Evolutionary conservation across 2,329 filamentous ascomycete genomes (phyloP).

Genomic region (Elsinoe perseae): DNA sequence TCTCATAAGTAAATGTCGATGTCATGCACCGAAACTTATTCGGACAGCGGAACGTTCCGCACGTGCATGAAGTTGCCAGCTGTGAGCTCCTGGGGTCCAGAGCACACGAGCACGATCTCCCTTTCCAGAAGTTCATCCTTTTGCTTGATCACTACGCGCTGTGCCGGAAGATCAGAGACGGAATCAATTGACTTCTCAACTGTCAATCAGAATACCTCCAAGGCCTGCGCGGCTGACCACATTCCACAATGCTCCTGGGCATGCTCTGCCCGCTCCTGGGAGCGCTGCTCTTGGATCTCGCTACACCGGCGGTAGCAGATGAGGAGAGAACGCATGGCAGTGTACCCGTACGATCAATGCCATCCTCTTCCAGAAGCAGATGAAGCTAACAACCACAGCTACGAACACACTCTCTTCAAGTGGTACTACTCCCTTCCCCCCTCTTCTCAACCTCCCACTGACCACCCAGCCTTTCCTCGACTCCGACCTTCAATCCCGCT

Average conservation of each 20-base stretch:
- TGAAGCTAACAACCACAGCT: constrained; percentile 19
- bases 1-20: background rate
- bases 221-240: background rate
- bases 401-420: constrained; percentile 29
- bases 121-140: background rate
- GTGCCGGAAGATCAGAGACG: background rate
- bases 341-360: constrained; percentile 21
- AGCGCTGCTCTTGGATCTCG: constrained; percentile 27
- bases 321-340: constrained; percentile 27
- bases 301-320: constrained; percentile 20
- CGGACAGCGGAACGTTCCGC: constrained; percentile 14
- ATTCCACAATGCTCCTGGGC: constrained; percentile 6
- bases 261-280: constrained; percentile 16
- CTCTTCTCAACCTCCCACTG: background rate
- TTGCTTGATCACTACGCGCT: too few relatives aligned
- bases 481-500: constrained; percentile 94
- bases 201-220: background rate
- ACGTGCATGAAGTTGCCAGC: constrained; percentile 11
- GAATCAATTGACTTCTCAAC: background rate
- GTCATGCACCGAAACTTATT: background rate
- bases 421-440: constrained; percentile 21
- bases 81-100: constrained; percentile 1
- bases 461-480: constrained; percentile 77
- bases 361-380: background rate
- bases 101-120: background rate